These are phyloP conservation scores for Chiua virens DNA, from an alignment of 768 basidiomycete genomes.

Conservation along the genomic window DNA sequence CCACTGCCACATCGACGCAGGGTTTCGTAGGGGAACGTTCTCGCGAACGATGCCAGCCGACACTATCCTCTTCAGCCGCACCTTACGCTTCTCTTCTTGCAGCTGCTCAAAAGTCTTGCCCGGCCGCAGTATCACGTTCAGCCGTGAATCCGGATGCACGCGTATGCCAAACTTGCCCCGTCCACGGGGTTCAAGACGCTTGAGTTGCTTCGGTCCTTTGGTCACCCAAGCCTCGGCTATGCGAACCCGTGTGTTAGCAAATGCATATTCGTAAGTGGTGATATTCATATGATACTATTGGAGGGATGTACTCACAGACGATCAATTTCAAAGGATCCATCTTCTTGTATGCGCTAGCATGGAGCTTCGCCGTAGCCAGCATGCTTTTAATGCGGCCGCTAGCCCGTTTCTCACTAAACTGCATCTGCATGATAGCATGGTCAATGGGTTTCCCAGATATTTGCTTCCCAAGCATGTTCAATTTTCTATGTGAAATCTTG, in stretches of 20 bases:
- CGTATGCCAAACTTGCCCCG: constrained; percentile 80
- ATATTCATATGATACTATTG: no score
- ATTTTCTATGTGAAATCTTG: constrained; percentile 91
- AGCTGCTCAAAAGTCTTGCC: constrained; percentile 76
- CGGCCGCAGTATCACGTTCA: constrained; percentile 77
- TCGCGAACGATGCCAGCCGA: constrained; percentile 81
- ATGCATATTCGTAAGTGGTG: background rate
- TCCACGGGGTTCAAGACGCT: constrained; percentile 78
- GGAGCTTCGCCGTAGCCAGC: constrained; percentile 82
- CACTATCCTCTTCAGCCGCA: constrained; percentile 73
- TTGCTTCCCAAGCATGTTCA: constrained; percentile 85
- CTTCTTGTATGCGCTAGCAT: constrained; percentile 76
- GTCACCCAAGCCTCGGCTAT: constrained; percentile 93
- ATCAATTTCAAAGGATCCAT: constrained; percentile 71
- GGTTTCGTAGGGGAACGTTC: constrained; percentile 75
- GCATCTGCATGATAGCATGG: constrained; percentile 94
- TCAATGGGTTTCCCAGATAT: constrained; percentile 92
- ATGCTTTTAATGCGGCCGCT: constrained; percentile 85
- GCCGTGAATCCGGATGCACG: constrained; percentile 68
- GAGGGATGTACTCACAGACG: constrained; percentile 60
- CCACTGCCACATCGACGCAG: constrained; percentile 76
- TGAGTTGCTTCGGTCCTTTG: constrained; percentile 67
- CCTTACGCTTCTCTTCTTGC: constrained; percentile 58
- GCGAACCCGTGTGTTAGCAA: constrained; percentile 5
- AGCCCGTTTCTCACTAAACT: constrained; percentile 92